Evolutionary conservation across 2,329 filamentous ascomycete species (phyloP), one percentile per base, ranked within the genome.

Genomic region (Chalara sp.): DNA sequence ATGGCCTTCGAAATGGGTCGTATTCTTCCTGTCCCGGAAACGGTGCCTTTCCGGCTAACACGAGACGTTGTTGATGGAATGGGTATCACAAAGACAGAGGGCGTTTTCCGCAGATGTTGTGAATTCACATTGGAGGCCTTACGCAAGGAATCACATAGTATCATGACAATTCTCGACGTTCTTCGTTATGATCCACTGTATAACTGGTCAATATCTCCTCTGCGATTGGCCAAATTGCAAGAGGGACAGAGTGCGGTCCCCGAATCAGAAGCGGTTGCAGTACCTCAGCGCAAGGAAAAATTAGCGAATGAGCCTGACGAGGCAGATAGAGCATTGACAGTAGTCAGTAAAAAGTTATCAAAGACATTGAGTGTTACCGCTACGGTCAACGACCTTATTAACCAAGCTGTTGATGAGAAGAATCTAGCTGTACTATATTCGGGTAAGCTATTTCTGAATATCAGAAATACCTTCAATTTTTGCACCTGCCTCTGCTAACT

Each of bases 111-210:
- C 6, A 83, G 95, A n/a, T 97, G 92, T 70, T 99, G 93, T 67
- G 95, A 99, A 66, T 97, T 97, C 66, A 97, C 91, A 0, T 80
- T 99, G 32, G 90, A 96, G 55, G 91, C 95, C 1, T 74, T 99
- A 35, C 84, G 93, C n/a, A 87, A 95, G 61, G 93, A 99, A 67
- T 88, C 88, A 10, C 95, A 96, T 66, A 91, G 87, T 43, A 99
- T 99, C 71, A 97, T 96, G 91, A 97, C 93, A 0, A 90, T 99
- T 48, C 81, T 99, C 21, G 95, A 99, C 64, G 95, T 99, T 28
- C 74, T 99, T 53, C 86, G 95, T n/a, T 97, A 96, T 69, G 93
- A 99, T 74, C 95, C 93, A 1, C 72, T 99, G 54, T 95, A 97
- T 68, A 93, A 84, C 54, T 99, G 93, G 93, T 92, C 89, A 35